phyloP scores from a whole-genome alignment of 306 rosid genomes.

The Mucuna pruriens region DNA sequence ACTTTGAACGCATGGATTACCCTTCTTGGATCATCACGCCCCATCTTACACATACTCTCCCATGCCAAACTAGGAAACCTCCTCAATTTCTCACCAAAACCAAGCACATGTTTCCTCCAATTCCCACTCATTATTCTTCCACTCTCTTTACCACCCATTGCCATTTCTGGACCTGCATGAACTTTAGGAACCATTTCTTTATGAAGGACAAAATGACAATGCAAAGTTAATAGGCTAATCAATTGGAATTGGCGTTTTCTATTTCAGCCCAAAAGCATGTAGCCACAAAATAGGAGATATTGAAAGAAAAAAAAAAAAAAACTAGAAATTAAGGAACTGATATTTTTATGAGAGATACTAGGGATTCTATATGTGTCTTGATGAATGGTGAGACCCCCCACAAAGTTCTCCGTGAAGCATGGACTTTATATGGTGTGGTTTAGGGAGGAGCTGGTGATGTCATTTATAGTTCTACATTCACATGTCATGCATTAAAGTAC shows the following conservation, averaged over 20 bases:
- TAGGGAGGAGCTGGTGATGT: slow-evolving; percentile 27
- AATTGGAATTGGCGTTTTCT: slow-evolving; percentile 9
- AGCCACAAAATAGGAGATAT: background rate
- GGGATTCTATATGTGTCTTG: slow-evolving; percentile 32
- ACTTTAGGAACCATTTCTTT: slow-evolving; percentile 55
- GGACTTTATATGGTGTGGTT: slow-evolving; percentile 40
- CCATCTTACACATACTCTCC: slow-evolving; percentile 63
- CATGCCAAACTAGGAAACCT: slow-evolving; percentile 45
- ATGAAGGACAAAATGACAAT: slow-evolving; percentile 7
- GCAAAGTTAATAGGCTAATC: slow-evolving; percentile 19
- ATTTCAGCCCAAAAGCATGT: background rate
- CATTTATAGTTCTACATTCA: slow-evolving; percentile 54
- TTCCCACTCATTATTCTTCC: slow-evolving; percentile 15
- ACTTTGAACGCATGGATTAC: slow-evolving; percentile 82
- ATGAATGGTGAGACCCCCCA: background rate
- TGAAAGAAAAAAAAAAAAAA: background rate
- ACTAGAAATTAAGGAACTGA: slow-evolving; percentile 3
- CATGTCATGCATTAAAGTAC: slow-evolving; percentile 54
- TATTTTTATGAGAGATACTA: slow-evolving; percentile 9
- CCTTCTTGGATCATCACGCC: slow-evolving; percentile 85
- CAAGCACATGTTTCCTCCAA: slow-evolving; percentile 39
- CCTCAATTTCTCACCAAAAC: slow-evolving; percentile 44
- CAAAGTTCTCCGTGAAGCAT: slow-evolving; percentile 37
- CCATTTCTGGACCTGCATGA: slow-evolving; percentile 55
- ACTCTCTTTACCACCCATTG: slow-evolving; percentile 24